Conservation (phyloP, 306 rosid species). For the Lathyrus sativus region DNA sequence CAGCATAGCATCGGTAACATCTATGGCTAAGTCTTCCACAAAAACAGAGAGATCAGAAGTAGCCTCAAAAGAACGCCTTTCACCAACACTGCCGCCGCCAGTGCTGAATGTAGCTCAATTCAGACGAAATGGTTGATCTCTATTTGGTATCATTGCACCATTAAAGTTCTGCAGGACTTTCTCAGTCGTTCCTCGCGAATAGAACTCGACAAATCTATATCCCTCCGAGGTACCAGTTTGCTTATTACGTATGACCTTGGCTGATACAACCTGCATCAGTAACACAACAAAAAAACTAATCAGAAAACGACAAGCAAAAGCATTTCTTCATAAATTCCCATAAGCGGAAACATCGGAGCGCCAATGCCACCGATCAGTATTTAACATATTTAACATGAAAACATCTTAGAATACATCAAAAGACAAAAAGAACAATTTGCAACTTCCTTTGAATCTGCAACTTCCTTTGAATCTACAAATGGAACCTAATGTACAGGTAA, state of each 20-base stretch:
- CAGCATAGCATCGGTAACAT: slow-evolving; percentile 83
- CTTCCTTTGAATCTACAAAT: too few relatives aligned
- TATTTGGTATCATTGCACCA: slow-evolving; percentile 71
- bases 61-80: slow-evolving; percentile 60
- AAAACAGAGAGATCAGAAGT: slow-evolving; percentile 80
- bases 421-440: neutral
- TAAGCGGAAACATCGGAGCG: neutral
- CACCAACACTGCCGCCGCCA: slow-evolving; percentile 61
- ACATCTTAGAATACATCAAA: neutral
- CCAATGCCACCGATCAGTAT: neutral
- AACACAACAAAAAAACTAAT: neutral
- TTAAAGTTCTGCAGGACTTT: slow-evolving; percentile 72
- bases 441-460: too few relatives aligned
- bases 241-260: slow-evolving; percentile 83
- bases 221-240: slow-evolving; percentile 89
- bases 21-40: too few relatives aligned
- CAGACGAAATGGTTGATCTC: slow-evolving; percentile 83
- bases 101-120: slow-evolving; percentile 91
- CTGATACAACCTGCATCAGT: slow-evolving; percentile 63
- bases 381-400: slow-evolving; percentile 7
- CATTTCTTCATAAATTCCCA: slow-evolving; percentile 27
- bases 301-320: slow-evolving; percentile 20
- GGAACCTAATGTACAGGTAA: slow-evolving; percentile 27
- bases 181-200: slow-evolving; percentile 71
- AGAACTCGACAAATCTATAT: too few relatives aligned